Conservation (phyloP, 2,329 filamentous ascomycete genomes). For the Eutypa lata region DNA sequence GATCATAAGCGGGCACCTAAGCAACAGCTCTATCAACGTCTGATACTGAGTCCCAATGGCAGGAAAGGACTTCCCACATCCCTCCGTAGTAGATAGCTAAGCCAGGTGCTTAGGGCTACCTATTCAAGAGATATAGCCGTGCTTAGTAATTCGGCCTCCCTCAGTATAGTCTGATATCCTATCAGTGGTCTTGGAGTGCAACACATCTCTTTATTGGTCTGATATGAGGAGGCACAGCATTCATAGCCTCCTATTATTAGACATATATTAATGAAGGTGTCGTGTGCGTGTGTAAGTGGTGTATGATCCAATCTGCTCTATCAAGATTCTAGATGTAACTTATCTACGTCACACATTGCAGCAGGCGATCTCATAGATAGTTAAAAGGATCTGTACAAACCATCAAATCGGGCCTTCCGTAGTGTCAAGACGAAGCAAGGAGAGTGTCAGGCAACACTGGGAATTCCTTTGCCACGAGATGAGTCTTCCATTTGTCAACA, state of each 20-base stretch:
- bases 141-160: not conserved
- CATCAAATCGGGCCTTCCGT: not conserved
- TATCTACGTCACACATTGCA: not conserved
- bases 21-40: too few relatives aligned
- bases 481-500: not conserved
- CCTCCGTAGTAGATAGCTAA: too few relatives aligned
- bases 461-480: not conserved
- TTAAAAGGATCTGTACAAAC: too few relatives aligned
- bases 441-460: not conserved
- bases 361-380: too few relatives aligned
- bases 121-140: not conserved
- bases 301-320: not conserved
- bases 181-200: too few relatives aligned
- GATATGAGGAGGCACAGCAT: not conserved
- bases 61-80: too few relatives aligned
- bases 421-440: not conserved
- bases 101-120: too few relatives aligned
- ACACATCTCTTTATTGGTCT: not conserved
- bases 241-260: not conserved
- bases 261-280: not conserved
- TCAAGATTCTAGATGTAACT: not conserved
- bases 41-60: too few relatives aligned
- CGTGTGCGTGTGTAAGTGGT: not conserved
- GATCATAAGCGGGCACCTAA: too few relatives aligned
- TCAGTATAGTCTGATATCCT: not conserved